Evolutionary conservation across 2,329 filamentous ascomycete genomes (phyloP), one percentile per base, ranked within the genome.

Genomic region (Epichloe elymi): DNA sequence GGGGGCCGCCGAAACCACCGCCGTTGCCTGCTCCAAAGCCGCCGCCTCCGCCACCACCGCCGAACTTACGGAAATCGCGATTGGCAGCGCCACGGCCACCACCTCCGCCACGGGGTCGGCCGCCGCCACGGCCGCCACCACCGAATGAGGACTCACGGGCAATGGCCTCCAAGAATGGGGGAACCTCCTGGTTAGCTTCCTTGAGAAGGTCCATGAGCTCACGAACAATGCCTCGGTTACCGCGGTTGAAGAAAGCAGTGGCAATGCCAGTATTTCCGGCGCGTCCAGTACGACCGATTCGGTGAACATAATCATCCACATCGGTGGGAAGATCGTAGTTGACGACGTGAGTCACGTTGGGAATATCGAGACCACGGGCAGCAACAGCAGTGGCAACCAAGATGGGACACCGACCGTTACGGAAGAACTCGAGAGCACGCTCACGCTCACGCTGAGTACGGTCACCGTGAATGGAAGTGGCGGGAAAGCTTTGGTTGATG

Each of bases 261-360:
- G 93, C 88, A 60, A 95, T 84, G 85, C 93, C 93, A 63, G 91
- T 97, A 78, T 98, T 98, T 70, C 93, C 93, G 58, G 93, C 93
- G 88, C 93, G 93, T 67, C 93, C 93, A 58, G 93, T 98, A 91
- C 93, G 93, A 84, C 93, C 93, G 64, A 98, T 98, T 69, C 93
- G 88, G 73, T 98, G 93, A 53, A 98, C 93, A 61, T 98, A 98
- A 71, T 97, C 93, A 63, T 97, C 93, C 63, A 97, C 95, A 65
- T 97, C 93, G 51, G 90, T 96, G 47, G 93, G 93, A n/a, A 98
- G 80, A 69, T 98, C 93, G 70, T 98, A 98, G 78, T 98, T 98
- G 78, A 98, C 83, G 46, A 98, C 93, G 72, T 98, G 93, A 42
- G 83, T 91, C 55, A 98, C 93, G 59, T 96, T 95, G 12, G 91